Base-by-base conservation (phyloP, 1,139 yeast genomes). In the Kurtzmaniella natalensis region DNA sequence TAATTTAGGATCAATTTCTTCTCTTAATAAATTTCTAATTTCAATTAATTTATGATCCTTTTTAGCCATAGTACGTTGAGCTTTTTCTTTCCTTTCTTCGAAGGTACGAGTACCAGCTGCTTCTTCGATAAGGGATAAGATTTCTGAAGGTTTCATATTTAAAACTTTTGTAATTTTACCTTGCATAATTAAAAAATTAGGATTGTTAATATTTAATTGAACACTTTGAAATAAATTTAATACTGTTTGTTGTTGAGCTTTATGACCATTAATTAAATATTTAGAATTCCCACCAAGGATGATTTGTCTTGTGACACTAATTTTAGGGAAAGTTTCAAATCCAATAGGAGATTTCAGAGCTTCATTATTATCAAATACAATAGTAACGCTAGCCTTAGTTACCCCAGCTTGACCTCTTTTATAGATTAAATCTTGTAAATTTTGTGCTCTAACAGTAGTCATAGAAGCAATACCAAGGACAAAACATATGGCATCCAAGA, bases 341-440 rank as follows among this genome's bases (percentile, higher is more conserved):
- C 96, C 96, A 38, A 88, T 81, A 1, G 97, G 97, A 0, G 94
- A 79, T 44, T 77, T 81, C 3, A 75, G 56, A 37, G 74, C 68
- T 47, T 89, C 97, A 19, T 74, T 56, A 50, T 92, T 94, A 57
- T 89, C 94, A 54, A 94, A 94, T 2, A 92, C 95, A 36, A 94
- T 87, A 0, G 98, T 88, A 2, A 94, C 98, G 52, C 94, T 83
- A 2, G 98, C 98, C 55, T 88, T 89, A 2, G 96, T 89, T 7
- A 92, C 92, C 43, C 98, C 98, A 0, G 98, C 97, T 55, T 92
- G 98, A 7, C 98, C 98, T 47, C 97, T 76, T 51, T 92, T 92
- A 57, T 92, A 92, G 38, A 94, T 92, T 55, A 94, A 73, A 56
- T 94, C 99, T 51, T 92, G 97, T 32, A 89, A 64, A 53, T 83